Conservation (phyloP, 2,329 filamentous ascomycete species). For the Phyllosticta citribraziliensis region DNA sequence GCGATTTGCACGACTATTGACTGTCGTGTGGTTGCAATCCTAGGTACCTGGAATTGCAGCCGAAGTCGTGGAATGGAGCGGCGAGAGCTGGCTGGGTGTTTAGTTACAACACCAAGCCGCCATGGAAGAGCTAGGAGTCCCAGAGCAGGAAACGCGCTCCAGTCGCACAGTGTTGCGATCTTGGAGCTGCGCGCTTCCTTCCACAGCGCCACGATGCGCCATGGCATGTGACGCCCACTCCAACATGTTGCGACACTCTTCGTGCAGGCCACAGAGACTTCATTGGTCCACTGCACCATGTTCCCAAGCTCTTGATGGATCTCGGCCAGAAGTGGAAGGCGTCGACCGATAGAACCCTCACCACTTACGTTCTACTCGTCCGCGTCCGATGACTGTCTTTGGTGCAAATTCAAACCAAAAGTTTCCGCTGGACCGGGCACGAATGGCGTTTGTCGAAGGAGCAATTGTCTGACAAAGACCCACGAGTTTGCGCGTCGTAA, state of each 20-base stretch:
- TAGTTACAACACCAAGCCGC: background rate
- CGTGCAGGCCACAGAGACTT: background rate
- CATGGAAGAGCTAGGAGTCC: background rate
- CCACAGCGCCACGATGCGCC: background rate
- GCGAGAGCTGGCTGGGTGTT: too few species aligned
- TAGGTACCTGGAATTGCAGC: background rate
- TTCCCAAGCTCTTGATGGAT: background rate
- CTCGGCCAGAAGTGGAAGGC: background rate
- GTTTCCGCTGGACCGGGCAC: background rate
- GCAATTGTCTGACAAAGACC: background rate
- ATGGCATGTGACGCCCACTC: background rate
- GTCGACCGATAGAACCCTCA: background rate
- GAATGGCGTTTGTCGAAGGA: background rate
- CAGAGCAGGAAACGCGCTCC: background rate
- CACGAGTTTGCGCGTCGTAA: background rate
- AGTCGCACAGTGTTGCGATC: background rate
- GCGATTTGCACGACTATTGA: background rate
- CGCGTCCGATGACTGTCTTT: background rate
- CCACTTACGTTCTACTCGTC: background rate
- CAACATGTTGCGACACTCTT: background rate
- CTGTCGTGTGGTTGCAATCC: background rate
- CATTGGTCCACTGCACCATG: background rate
- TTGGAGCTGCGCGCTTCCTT: background rate
- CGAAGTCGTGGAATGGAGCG: background rate
- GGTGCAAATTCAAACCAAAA: background rate